Base-by-base conservation (phyloP, 2,329 filamentous ascomycete species). In the Ilyonectria mors-panacis region DNA sequence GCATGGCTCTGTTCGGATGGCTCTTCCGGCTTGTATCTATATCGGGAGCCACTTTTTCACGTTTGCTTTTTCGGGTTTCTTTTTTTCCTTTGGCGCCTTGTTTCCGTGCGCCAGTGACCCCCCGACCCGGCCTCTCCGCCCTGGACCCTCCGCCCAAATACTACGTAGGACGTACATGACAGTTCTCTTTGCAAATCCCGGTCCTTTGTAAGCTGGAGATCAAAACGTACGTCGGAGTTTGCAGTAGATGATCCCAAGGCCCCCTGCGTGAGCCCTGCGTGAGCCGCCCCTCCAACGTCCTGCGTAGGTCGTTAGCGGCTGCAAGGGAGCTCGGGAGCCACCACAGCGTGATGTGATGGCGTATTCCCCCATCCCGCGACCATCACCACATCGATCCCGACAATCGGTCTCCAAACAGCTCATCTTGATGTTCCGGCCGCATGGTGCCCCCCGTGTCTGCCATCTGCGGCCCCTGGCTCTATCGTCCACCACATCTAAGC, bases 381-480 rank as follows among this genome's bases (percentile, higher is more conserved):
- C 71, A 70, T 73, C 73, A 71, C 67, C 68, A 63, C 59, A 73
- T 72, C 65, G 58, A 62, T 53, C 65, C 62, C 61, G 58, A 58
- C 53, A 63, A 62, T 59, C 54, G 66, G 48, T 47, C 59, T 37
- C 57, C 56, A 45, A 71, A 71, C 68, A 71, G 68, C 73, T 68
- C 71, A 67, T 66, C 70, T 74, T 71, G 58, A 76, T 74, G 74
- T 66, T 74, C 70, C 70, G 59, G 42, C 70, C 70, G 67, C 65
- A 76, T 76, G 74, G 73, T 72, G 70, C 61, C 69, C 72, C 70
- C 53, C 62, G 71, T 67, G 71, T 67, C 70, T 66, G 73, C 72
- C 72, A 73, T 76, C 71, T 75, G 69, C 73, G 69, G 70, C 67
- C 73, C 69, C 71, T 75, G 59, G 64, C 71, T 59, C 66, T 64